Conservation (phyloP, 371 early-diverging fungal species). For the Saksenaea vasiformis region DNA sequence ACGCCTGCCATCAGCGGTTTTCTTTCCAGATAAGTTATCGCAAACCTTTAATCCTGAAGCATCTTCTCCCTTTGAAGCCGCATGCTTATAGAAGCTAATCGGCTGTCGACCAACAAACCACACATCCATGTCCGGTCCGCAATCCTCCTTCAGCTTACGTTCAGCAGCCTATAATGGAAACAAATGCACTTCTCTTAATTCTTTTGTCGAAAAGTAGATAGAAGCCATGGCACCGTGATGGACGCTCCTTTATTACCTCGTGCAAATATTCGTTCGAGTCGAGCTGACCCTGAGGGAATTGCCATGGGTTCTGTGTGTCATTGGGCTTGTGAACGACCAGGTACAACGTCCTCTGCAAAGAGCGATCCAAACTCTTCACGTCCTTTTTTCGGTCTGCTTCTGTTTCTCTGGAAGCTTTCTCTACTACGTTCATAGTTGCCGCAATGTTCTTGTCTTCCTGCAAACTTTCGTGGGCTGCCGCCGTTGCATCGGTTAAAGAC, state of each 20-base stretch:
- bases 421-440: slow-evolving; percentile 37
- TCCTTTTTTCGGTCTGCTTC: slow-evolving; percentile 72
- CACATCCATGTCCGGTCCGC: slow-evolving; percentile 79
- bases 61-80: slow-evolving; percentile 37
- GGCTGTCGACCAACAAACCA: slow-evolving; percentile 89
- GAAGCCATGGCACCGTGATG: too few relatives aligned
- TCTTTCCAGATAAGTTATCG: not conserved
- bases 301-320: slow-evolving; percentile 63
- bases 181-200: slow-evolving; percentile 1
- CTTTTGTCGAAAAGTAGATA: not conserved
- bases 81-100: slow-evolving; percentile 67
- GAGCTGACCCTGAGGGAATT: slow-evolving; percentile 75
- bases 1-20: not conserved
- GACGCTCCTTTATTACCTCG: slow-evolving; percentile 42
- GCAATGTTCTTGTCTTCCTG: slow-evolving; percentile 54
- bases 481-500: slow-evolving; percentile 36
- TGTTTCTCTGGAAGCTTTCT: slow-evolving; percentile 57
- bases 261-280: slow-evolving; percentile 71
- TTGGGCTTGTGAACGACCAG: slow-evolving; percentile 66
- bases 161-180: slow-evolving; percentile 59
- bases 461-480: slow-evolving; percentile 26
- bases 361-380: slow-evolving; percentile 73
- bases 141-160: slow-evolving; percentile 69
- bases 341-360: slow-evolving; percentile 72
- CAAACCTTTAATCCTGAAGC: slow-evolving; percentile 33